Conservation (phyloP, 257 asterid species). For the Solanum pimpinellifolium region DNA sequence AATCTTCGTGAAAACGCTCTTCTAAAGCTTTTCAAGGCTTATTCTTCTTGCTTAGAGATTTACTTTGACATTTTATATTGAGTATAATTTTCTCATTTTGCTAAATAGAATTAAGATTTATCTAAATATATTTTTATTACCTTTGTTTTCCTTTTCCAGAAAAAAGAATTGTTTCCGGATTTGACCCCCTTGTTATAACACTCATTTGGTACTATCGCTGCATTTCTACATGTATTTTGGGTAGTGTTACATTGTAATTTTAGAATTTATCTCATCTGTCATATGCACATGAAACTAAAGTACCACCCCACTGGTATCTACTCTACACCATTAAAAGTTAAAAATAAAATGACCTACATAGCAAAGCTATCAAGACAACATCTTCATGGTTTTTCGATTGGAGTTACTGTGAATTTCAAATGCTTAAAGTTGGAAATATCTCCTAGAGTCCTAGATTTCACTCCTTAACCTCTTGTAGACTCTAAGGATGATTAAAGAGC, state of each 20-base stretch:
- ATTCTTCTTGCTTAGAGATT: neutral
- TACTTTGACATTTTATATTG: neutral
- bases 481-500: neutral
- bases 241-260: neutral
- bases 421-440: neutral
- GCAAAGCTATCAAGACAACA: neutral
- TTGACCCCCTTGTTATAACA: constrained; percentile 19
- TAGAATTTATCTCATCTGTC: neutral
- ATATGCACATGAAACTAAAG: neutral
- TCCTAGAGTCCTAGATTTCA: too few species aligned
- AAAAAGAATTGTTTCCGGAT: neutral
- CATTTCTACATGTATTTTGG: constrained; percentile 21
- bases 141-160: neutral
- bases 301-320: neutral
- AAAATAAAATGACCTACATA: neutral
- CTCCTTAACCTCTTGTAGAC: neutral
- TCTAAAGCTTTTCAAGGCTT: constrained; percentile 7
- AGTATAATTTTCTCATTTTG: neutral
- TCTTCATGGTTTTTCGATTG: neutral
- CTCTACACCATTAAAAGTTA: neutral
- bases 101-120: neutral
- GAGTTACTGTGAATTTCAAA: neutral
- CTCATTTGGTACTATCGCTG: constrained; percentile 18
- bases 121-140: neutral
- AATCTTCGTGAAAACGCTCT: constrained; percentile 14